Evolutionary conservation across 306 rosid species (phyloP).

Genomic region (Fragaria ananassa): DNA sequence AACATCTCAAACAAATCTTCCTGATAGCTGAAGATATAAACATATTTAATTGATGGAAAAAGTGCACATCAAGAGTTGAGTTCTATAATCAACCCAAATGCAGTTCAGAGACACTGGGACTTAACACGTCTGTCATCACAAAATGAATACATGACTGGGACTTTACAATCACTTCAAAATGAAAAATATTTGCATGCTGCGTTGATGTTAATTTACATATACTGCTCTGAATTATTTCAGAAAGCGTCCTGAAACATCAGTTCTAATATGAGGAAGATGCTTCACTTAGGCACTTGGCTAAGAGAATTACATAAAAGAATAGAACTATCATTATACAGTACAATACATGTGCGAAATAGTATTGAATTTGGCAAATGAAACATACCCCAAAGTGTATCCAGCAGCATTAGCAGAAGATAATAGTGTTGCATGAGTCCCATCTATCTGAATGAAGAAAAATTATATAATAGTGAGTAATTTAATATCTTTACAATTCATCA

Average conservation of each 20-base stretch:
- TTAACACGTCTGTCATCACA: not conserved
- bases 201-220: not conserved
- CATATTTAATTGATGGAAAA: too few relatives aligned
- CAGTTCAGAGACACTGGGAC: not conserved
- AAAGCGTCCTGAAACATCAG: not conserved
- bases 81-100: too few relatives aligned
- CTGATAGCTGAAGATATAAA: not conserved
- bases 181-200: too few relatives aligned
- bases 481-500: slow-evolving; percentile 4
- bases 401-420: slow-evolving; percentile 71
- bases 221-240: not conserved
- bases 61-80: too few relatives aligned
- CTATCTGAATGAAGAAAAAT: slow-evolving; percentile 55
- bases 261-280: not conserved
- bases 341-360: slow-evolving; percentile 1
- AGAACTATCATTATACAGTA: not conserved
- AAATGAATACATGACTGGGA: too few relatives aligned
- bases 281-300: not conserved
- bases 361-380: slow-evolving; percentile 16
- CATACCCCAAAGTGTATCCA: slow-evolving; percentile 85
- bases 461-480: slow-evolving; percentile 12
- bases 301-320: not conserved
- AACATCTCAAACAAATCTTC: not conserved
- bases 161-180: too few relatives aligned
- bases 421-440: slow-evolving; percentile 67